Evolutionary conservation across 2,329 filamentous ascomycete species (phyloP).

Genomic region (Aspergillus oerlinghausenensis): DNA sequence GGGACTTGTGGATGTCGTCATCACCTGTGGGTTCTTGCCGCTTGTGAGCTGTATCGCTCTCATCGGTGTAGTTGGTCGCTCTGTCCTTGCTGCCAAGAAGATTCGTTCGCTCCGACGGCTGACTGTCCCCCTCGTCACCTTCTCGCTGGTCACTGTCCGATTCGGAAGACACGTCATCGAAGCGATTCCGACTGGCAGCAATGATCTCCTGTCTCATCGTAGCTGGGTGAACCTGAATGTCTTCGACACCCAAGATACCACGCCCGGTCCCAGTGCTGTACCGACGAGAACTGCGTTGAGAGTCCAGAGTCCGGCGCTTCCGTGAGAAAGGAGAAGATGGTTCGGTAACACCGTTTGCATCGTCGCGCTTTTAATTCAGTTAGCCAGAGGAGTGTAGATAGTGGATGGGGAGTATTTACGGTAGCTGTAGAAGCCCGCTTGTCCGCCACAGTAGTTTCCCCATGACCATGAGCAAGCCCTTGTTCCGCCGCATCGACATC

Average conservation of each 20-base stretch:
- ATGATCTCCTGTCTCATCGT: conserved; percentile 93
- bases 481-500: conserved; percentile 36
- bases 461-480: conserved; percentile 33
- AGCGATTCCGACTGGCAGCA: conserved; percentile 65
- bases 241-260: conserved; percentile 55
- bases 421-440: conserved; percentile 58
- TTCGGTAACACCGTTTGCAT: conserved; percentile 22
- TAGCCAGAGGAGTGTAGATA: conserved; percentile 8
- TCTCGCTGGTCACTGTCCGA: conserved; percentile 54
- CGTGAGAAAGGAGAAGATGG: conserved; percentile 26
- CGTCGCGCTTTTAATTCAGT: conserved; percentile 20
- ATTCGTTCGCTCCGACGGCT: conserved; percentile 42
- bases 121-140: conserved; percentile 48
- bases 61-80: conserved; percentile 30
- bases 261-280: conserved; percentile 54
- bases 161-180: conserved; percentile 52
- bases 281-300: conserved; percentile 27
- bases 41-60: conserved; percentile 14
- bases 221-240: conserved; percentile 79
- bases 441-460: conserved; percentile 44
- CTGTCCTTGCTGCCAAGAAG: conserved; percentile 41
- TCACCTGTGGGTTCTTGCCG: conserved; percentile 11
- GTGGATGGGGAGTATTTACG: conserved; percentile 48
- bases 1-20: conserved; percentile 56
- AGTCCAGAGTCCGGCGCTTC: conserved; percentile 25